Conservation (phyloP, 257 asterid genomes). For the Nicotiana noctiflora region DNA sequence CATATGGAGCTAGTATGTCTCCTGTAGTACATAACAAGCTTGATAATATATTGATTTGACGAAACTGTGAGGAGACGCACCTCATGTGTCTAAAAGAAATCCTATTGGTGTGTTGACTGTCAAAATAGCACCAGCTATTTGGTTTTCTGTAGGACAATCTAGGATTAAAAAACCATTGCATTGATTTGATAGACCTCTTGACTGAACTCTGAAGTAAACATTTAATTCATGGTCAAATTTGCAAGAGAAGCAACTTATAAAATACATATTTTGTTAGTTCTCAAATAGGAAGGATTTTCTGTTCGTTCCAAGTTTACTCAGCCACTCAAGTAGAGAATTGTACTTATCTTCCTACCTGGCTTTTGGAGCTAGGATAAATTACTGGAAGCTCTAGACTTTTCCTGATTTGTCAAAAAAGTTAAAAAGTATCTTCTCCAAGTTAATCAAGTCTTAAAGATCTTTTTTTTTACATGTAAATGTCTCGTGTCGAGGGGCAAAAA, state of each 20-base stretch:
- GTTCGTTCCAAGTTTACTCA: background rate
- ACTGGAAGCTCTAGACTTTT: background rate
- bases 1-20: background rate
- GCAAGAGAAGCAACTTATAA: background rate
- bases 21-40: background rate
- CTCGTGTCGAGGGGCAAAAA: no score
- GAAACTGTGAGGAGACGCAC: background rate
- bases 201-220: background rate
- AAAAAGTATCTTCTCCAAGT: background rate
- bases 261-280: background rate
- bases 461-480: no score
- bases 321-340: background rate
- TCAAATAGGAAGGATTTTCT: no score
- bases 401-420: background rate
- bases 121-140: background rate
- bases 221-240: background rate
- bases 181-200: background rate
- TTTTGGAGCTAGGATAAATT: background rate
- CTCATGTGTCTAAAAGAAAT: background rate
- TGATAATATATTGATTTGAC: background rate
- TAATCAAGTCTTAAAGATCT: no score
- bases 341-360: background rate
- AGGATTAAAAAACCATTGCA: background rate
- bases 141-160: background rate
- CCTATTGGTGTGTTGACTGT: background rate